phyloP scores from a whole-genome alignment of 2,329 filamentous ascomycete species.

The Fusarium nanum region DNA sequence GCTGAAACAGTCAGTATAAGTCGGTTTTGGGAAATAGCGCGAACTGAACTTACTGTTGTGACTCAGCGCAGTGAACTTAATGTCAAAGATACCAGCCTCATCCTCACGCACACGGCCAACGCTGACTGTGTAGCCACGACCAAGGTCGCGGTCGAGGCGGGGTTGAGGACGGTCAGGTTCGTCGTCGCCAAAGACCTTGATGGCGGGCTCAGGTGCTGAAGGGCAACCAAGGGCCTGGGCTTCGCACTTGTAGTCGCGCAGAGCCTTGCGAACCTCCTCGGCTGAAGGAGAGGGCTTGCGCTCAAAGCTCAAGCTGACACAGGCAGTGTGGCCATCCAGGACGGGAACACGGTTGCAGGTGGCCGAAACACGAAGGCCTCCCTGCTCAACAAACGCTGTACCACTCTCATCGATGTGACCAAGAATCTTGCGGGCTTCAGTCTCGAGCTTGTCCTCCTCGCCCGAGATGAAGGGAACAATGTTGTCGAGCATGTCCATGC shows the following conservation, averaged over 20 bases:
- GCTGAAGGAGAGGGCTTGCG: conserved; percentile 78
- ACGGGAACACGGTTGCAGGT: conserved; percentile 96
- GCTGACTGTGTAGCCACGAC: conserved; percentile 88
- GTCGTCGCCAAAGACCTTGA: conserved; percentile 79
- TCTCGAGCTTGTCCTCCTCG: conserved; percentile 96
- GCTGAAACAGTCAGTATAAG: conserved; percentile 57
- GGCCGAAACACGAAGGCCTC: conserved; percentile 79
- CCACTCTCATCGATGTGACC: conserved; percentile 77
- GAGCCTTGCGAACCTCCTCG: conserved; percentile 80
- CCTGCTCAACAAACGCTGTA: conserved; percentile 82
- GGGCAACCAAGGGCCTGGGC: conserved; percentile 86
- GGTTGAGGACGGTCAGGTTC: conserved; percentile 92
- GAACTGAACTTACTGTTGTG: conserved; percentile 71
- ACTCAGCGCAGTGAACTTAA: conserved; percentile 93
- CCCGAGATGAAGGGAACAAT: conserved; percentile 93
- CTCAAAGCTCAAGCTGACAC: conserved; percentile 86
- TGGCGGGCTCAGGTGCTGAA: conserved; percentile 83
- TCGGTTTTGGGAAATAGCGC: background rate
- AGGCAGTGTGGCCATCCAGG: conserved; percentile 94
- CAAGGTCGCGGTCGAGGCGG: conserved; percentile 85
- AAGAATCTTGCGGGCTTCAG: conserved; percentile 94
- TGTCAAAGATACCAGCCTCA: conserved; percentile 88
- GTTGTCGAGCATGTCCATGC: conserved; percentile 97
- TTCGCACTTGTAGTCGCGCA: conserved; percentile 85
- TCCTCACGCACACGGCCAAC: conserved; percentile 90